Base-by-base conservation (phyloP, 2,329 filamentous ascomycete species). In the Escovopsis sp. region DNA sequence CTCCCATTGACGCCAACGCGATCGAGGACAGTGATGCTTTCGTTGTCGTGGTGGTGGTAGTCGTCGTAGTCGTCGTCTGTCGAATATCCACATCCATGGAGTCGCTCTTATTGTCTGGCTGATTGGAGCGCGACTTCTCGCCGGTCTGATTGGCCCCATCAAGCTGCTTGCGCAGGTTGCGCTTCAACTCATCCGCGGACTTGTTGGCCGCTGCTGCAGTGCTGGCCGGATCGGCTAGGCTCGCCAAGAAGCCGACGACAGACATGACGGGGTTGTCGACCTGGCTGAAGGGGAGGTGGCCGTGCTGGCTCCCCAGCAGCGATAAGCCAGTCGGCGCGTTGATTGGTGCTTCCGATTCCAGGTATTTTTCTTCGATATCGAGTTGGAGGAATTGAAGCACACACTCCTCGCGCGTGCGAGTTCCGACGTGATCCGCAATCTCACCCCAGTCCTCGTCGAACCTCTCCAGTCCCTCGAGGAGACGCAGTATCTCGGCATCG, bases 231-330 rank as follows among this genome's bases (percentile, higher is more conserved):
- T 95, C 88, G 2, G 88, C 85, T 46, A 98, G 75, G 49, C 86
- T 85, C 39, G 89, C 89, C 10, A 98, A 71, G 69, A 95, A 98
- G 42, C 85, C 84, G 52, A 98, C 85, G 3, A 96, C 91, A 18
- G 88, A 94, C 75, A 98, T 82, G 48, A 98, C 85, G 0, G 93
- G 89, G 61, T 96, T 98, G 55, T 98, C 91, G 12, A 84, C 80
- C 58, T 94, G 85, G 59, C 77, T 88, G 60, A 96, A 91, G 0
- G 91, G 91, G 38, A 94, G 72, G 47, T 86, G 80, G 8, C 88
- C 88, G 46, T 82, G 75, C 41, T 85, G 74, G 44, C 77, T 73
- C 32, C 82, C 81, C 33, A 91, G 68, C 69, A 82, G 68, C 43
- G 75, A 69, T 43, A 84, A 67, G 7, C 77, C 74, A 1, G 66